phyloP scores from a whole-genome alignment of 2,329 filamentous ascomycete genomes.

The Phialocephala sp. region DNA sequence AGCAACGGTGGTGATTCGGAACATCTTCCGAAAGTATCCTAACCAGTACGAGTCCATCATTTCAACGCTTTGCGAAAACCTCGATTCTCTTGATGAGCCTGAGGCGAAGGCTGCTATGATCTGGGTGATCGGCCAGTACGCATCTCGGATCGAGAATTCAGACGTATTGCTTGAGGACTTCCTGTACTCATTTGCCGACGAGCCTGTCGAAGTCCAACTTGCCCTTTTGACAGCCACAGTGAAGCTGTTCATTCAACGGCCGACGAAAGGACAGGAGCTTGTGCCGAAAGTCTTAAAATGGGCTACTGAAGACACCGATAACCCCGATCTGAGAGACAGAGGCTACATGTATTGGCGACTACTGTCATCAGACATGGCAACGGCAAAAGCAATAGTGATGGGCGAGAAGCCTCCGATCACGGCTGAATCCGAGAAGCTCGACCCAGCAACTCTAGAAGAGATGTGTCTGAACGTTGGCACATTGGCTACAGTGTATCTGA shows the following conservation, averaged over 20 bases:
- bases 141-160: constrained; percentile 95
- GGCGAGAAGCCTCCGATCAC: constrained; percentile 96
- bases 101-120: constrained; percentile 99
- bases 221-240: constrained; percentile 94
- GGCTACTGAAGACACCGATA: constrained; percentile 99
- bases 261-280: constrained; percentile 90
- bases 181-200: constrained; percentile 89
- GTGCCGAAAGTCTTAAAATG: constrained; percentile 96
- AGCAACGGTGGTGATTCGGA: constrained; percentile 96
- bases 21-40: constrained; percentile 99
- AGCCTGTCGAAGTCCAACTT: constrained; percentile 93
- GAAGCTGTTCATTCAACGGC: constrained; percentile 96
- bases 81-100: constrained; percentile 95
- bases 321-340: constrained; percentile 91
- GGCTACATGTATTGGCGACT: constrained; percentile 99
- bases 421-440: constrained; percentile 92
- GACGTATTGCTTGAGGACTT: constrained; percentile 95
- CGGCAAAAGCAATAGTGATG: constrained; percentile 91
- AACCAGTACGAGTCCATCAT: constrained; percentile 99
- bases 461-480: constrained; percentile 97
- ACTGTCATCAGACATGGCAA: constrained; percentile 86
- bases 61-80: constrained; percentile 90
- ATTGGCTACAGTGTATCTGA: constrained; percentile 94
- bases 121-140: constrained; percentile 99
- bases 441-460: constrained; percentile 89